Evolutionary conservation across 495 filamentous ascomycete species (phyloP).

Genomic region (Annulohypoxylon moriforme): DNA sequence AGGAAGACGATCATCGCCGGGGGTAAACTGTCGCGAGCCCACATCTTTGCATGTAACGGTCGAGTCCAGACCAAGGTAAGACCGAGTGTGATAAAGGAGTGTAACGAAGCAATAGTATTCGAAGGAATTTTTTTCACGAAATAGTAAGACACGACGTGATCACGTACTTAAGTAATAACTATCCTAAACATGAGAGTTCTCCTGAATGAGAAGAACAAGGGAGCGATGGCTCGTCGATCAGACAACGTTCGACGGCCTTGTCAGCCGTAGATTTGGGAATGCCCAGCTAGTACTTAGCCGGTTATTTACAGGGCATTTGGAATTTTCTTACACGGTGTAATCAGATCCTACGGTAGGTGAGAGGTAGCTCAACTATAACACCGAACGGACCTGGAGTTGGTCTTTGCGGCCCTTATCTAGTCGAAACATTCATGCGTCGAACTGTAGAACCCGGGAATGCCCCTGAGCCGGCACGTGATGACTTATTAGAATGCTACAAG

Average conservation of each 20-base stretch:
- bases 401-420: conserved; percentile 4
- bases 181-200: conserved; percentile 2
- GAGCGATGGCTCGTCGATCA: conserved; percentile 1
- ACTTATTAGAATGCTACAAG: background rate
- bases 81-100: background rate
- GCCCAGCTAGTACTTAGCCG: background rate
- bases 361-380: background rate
- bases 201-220: conserved; percentile 6
- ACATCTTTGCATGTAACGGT: conserved; percentile 3
- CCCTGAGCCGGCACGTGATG: background rate
- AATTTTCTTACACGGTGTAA: conserved; percentile 4
- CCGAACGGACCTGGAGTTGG: background rate
- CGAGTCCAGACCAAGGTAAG: background rate
- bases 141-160: background rate
- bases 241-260: conserved; percentile 4
- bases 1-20: conserved; percentile 7
- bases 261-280: conserved; percentile 1
- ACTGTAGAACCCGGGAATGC: background rate
- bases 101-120: background rate
- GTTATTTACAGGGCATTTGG: conserved; percentile 13
- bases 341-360: background rate
- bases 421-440: conserved; percentile 12
- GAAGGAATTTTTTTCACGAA: background rate
- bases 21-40: conserved; percentile 18
- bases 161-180: conserved; percentile 11